phyloP scores from a whole-genome alignment of 225 moss, liverwort and hornwort genomes.

The Straminergon stramineum region DNA sequence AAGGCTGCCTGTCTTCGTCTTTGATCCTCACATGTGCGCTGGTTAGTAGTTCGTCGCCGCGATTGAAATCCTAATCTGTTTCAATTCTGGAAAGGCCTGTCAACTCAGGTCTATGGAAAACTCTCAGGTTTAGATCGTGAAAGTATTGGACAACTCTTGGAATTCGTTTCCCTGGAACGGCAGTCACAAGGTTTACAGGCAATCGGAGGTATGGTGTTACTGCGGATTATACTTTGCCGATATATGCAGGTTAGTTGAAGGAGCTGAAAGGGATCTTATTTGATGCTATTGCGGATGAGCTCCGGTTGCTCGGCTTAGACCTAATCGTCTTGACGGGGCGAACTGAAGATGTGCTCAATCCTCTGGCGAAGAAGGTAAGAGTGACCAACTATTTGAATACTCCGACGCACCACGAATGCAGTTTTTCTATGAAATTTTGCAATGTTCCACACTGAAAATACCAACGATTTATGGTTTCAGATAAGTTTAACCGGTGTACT shows the following conservation, averaged over 20 bases:
- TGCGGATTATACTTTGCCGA: neutral
- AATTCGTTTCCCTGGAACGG: neutral
- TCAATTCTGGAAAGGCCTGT: neutral
- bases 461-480: slow-evolving; percentile 2
- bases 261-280: slow-evolving; percentile 47
- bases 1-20: slow-evolving; percentile 58
- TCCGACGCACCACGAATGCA: neutral
- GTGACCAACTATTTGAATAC: neutral
- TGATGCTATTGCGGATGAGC: slow-evolving; percentile 60
- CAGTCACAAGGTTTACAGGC: neutral
- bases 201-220: neutral
- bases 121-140: neutral
- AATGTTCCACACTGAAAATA: neutral
- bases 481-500: slow-evolving; percentile 45
- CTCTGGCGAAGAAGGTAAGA: slow-evolving; percentile 41
- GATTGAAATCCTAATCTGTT: neutral
- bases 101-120: neutral
- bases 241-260: slow-evolving; percentile 43
- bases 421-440: neutral
- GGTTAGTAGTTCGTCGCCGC: slow-evolving; percentile 19
- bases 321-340: slow-evolving; percentile 37
- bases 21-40: slow-evolving; percentile 20
- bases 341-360: slow-evolving; percentile 41
- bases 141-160: neutral
- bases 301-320: slow-evolving; percentile 37